phyloP scores from a whole-genome alignment of 2,329 filamentous ascomycete species.

The Botrytis cinerea region DNA sequence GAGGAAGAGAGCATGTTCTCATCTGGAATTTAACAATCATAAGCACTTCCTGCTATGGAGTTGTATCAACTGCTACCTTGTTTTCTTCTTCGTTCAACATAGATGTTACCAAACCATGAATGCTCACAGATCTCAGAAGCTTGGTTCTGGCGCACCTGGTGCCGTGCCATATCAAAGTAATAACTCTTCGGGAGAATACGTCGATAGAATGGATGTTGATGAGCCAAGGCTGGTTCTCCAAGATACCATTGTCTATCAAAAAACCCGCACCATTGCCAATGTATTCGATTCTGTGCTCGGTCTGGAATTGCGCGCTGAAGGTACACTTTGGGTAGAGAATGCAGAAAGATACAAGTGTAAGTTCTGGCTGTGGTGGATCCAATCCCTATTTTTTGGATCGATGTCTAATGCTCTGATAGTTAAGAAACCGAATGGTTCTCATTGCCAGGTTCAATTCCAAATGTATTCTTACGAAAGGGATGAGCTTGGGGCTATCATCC shows the following conservation, averaged over 20 bases:
- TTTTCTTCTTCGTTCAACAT: background rate
- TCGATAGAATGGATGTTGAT: constrained; percentile 9
- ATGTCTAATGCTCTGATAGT: background rate
- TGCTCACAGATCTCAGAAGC: background rate
- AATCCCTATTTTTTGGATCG: background rate
- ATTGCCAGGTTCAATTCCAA: constrained; percentile 18
- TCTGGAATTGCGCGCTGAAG: constrained; percentile 9
- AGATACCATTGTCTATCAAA: constrained; percentile 18
- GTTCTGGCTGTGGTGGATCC: background rate
- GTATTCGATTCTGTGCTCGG: constrained; percentile 13
- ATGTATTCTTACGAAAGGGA: constrained; percentile 20
- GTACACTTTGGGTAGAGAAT: constrained; percentile 21
- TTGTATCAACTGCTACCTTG: background rate
- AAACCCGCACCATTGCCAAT: constrained; percentile 7
- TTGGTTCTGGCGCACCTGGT: background rate
- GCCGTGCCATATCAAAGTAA: background rate
- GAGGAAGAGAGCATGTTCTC: background rate
- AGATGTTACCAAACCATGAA: background rate
- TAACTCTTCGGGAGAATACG: background rate
- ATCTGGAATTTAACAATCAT: background rate
- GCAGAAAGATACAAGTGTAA: constrained; percentile 19
- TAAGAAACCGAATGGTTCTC: constrained; percentile 19
- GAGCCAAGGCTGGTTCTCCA: constrained; percentile 18
- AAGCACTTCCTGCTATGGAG: background rate
- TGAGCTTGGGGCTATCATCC: constrained; percentile 17